These are phyloP conservation scores for Boletus semigastroideus DNA, from an alignment of 1,284 basidiomycete genomes.

Conservation along the genomic window DNA sequence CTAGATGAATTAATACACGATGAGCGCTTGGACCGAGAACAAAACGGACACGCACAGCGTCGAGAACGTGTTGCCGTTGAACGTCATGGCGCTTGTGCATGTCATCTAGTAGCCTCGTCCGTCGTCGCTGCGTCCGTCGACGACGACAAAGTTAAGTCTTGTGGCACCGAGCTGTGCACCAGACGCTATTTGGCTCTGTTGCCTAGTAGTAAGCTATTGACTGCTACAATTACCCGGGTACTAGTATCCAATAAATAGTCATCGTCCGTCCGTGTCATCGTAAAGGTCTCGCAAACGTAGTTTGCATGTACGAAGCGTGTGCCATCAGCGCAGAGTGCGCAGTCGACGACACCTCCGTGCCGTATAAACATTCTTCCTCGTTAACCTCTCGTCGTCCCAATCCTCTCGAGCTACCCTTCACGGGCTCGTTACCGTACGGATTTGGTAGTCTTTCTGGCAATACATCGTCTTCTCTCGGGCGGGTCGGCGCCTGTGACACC, in stretches of 20 bases:
- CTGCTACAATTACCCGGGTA: too few species aligned
- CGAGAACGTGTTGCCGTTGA: slow-evolving; percentile 73
- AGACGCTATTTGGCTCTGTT: slow-evolving; percentile 29
- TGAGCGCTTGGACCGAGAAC: slow-evolving; percentile 16
- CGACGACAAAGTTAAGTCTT: background rate
- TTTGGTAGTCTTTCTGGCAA: slow-evolving; percentile 1
- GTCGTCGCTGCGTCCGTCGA: slow-evolving; percentile 17
- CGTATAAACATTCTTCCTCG: slow-evolving; percentile 16
- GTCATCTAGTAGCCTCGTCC: slow-evolving; percentile 46
- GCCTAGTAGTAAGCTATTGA: too few species aligned
- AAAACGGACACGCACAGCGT: slow-evolving; percentile 52
- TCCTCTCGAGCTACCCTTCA: background rate
- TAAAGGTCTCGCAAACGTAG: slow-evolving; percentile 15
- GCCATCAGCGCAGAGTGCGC: slow-evolving; percentile 32
- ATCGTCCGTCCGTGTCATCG: slow-evolving; percentile 9
- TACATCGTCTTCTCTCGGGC: background rate
- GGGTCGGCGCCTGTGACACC: background rate
- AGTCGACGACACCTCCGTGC: slow-evolving; percentile 28
- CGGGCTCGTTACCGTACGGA: slow-evolving; percentile 4
- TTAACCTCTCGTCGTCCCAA: background rate
- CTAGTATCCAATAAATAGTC: background rate
- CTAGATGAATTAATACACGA: slow-evolving; percentile 37
- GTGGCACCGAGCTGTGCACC: too few species aligned
- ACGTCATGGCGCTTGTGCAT: slow-evolving; percentile 72
- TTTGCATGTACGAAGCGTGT: slow-evolving; percentile 27